A percentile compares a stretch with the other conserved stretches of the same genome.
Conservation (phyloP, 2,329 filamentous ascomycete species). For the Aspergillus sojae region DNA sequence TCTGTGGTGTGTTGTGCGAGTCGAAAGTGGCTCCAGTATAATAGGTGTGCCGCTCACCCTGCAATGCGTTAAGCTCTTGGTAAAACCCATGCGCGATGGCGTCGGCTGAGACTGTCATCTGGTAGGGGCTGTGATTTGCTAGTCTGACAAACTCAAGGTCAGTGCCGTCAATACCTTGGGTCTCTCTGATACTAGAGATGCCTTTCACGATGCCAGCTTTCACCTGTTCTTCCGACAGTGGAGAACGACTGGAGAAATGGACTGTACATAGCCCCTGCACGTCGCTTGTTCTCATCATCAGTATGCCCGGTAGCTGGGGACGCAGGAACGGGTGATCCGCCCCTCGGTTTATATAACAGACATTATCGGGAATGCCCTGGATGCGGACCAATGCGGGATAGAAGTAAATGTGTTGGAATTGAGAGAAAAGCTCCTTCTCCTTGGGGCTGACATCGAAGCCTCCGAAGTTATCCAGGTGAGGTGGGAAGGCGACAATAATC, state of each 20-base stretch:
- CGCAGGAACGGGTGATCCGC: conserved; percentile 1
- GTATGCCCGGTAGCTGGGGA: conserved; percentile 14
- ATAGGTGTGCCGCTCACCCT: conserved; percentile 47
- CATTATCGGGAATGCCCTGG: conserved; percentile 23
- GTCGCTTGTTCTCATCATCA: conserved; percentile 8
- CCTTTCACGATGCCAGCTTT: conserved; percentile 11
- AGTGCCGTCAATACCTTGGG: neutral
- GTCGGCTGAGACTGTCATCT: conserved; percentile 33
- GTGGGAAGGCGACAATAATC: conserved; percentile 1
- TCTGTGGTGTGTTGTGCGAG: conserved; percentile 18
- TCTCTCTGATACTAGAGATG: neutral
- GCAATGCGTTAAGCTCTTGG: conserved; percentile 41
- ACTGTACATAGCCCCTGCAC: conserved; percentile 1
- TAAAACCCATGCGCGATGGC: conserved; percentile 47
- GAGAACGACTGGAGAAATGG: neutral
- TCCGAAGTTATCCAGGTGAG: neutral
- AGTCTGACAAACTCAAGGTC: conserved; percentile 37
- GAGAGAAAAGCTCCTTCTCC: neutral
- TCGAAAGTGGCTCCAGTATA: conserved; percentile 47
- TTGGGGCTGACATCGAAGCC: conserved; percentile 1
- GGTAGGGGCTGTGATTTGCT: conserved; percentile 39
- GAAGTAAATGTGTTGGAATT: conserved; percentile 3
- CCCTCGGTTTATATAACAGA: conserved; percentile 7
- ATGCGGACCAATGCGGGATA: conserved; percentile 33
- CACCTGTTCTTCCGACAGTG: conserved; percentile 4